phyloP scores from a whole-genome alignment of 2,329 filamentous ascomycete genomes.

The Verticillium zaregamsianum region DNA sequence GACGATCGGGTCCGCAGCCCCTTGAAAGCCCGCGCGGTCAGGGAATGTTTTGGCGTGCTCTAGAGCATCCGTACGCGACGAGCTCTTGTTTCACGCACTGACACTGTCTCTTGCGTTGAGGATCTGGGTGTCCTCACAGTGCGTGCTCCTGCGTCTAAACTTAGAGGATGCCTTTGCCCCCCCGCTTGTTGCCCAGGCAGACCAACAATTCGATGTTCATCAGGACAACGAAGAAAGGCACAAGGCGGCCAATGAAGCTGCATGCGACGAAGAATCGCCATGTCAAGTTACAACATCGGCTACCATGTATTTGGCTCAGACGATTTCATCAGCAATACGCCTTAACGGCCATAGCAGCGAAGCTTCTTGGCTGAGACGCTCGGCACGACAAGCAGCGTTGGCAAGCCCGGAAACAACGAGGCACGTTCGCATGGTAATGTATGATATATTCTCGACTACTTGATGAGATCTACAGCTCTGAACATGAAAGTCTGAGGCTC shows the following conservation, averaged over 20 bases:
- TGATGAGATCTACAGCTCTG: not conserved
- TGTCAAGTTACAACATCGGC: too few relatives aligned
- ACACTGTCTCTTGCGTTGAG: not conserved
- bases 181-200: not conserved
- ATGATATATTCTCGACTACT: not conserved
- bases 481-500: too few relatives aligned
- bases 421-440: not conserved
- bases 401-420: not conserved
- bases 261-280: too few relatives aligned
- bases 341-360: not conserved
- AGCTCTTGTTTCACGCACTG: not conserved
- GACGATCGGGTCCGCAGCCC: not conserved
- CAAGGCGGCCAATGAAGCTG: too few relatives aligned
- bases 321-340: too few relatives aligned
- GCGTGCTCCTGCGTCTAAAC: not conserved
- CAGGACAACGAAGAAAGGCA: too few relatives aligned
- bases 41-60: not conserved
- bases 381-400: too few relatives aligned
- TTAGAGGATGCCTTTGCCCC: not conserved
- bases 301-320: too few relatives aligned
- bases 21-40: not conserved
- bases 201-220: too few relatives aligned
- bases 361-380: not conserved
- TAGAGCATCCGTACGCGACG: not conserved
- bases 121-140: not conserved